phyloP scores from a whole-genome alignment of 2,329 filamentous ascomycete species.

The Coniochaeta sp. region DNA sequence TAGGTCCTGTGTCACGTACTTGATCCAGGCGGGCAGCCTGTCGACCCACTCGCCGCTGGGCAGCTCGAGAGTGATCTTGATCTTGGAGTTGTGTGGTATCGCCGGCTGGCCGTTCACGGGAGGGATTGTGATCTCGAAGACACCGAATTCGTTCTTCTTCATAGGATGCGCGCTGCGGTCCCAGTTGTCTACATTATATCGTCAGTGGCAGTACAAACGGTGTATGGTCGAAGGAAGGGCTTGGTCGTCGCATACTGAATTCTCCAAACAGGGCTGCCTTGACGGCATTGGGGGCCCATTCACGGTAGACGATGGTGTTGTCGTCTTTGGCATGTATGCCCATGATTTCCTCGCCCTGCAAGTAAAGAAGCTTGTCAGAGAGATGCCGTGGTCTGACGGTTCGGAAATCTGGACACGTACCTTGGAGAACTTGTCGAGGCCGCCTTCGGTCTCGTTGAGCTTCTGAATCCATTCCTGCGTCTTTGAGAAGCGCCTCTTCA shows the following conservation, averaged over 20 bases:
- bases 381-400: constrained; percentile 13
- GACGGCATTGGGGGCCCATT: constrained; percentile 91
- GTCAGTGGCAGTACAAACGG: constrained; percentile 18
- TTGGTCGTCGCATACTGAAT: constrained; percentile 62
- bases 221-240: background rate
- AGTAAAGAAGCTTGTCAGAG: background rate
- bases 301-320: constrained; percentile 82
- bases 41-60: constrained; percentile 77
- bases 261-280: constrained; percentile 86
- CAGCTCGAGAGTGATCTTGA: constrained; percentile 87
- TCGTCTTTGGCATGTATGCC: constrained; percentile 77
- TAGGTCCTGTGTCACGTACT: constrained; percentile 90
- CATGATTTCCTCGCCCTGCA: constrained; percentile 75
- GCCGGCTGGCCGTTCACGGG: constrained; percentile 65
- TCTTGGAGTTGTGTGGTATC: constrained; percentile 88
- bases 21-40: constrained; percentile 93
- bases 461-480: constrained; percentile 81
- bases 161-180: constrained; percentile 76
- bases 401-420: constrained; percentile 29
- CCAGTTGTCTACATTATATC: constrained; percentile 64
- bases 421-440: constrained; percentile 84
- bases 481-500: constrained; percentile 70
- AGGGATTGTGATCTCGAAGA: constrained; percentile 77
- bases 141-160: constrained; percentile 77
- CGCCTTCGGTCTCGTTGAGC: constrained; percentile 78